These are phyloP conservation scores for Trypanosomatidae sp. DNA, from an alignment of 208 protist species.

Conservation along the genomic window DNA sequence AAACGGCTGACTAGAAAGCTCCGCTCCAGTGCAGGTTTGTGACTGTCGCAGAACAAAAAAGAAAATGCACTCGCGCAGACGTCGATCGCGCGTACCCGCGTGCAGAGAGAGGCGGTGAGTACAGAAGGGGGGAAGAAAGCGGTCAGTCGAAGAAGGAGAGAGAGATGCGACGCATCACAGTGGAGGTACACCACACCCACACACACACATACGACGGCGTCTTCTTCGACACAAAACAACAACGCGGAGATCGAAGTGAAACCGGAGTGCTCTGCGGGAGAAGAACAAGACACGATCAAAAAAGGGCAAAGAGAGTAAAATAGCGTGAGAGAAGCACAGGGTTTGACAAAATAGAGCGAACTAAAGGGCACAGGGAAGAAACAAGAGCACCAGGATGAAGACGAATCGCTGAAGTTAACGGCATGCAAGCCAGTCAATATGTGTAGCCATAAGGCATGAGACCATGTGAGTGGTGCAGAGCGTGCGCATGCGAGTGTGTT, in stretches of 20 bases:
- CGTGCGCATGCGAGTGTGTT: not conserved
- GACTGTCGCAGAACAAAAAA: not conserved
- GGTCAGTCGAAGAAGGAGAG: not conserved
- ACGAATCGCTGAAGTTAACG: not conserved
- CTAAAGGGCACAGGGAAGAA: too few relatives aligned
- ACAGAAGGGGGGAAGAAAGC: not conserved
- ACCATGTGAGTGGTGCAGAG: not conserved
- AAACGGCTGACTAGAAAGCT: not conserved
- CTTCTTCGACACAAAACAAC: slow-evolving; percentile 2
- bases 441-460: not conserved
- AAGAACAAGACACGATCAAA: not conserved
- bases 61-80: not conserved
- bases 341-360: not conserved
- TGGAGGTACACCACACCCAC: not conserved
- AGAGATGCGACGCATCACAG: not conserved
- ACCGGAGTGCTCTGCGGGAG: not conserved
- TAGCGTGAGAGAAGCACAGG: not conserved
- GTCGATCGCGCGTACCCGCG: not conserved
- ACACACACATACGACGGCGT: not conserved
- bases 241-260: not conserved
- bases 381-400: not conserved
- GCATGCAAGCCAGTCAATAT: not conserved
- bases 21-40: not conserved
- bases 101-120: not conserved
- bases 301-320: not conserved